A percentile compares a stretch with the other conserved stretches of the same genome.
These are phyloP conservation scores for Arthrobotrys entomopaga DNA, from an alignment of 2,329 filamentous ascomycete genomes.

Conservation along the genomic window DNA sequence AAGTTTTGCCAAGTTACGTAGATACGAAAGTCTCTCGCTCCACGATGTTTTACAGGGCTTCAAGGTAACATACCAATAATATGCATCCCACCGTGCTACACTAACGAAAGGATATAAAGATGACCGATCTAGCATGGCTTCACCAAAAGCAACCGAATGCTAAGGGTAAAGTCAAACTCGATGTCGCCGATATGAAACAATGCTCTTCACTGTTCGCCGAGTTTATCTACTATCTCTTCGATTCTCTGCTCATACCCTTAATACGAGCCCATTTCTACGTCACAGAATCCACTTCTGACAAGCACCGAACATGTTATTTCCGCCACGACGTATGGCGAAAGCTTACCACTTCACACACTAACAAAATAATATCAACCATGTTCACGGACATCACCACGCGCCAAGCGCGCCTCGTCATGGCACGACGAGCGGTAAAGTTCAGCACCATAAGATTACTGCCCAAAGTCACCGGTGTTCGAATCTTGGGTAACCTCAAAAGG, in stretches of 20 bases:
- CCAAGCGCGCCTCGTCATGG: constrained; percentile 69
- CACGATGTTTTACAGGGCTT: constrained; percentile 80
- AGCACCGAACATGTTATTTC: constrained; percentile 88
- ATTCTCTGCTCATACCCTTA: constrained; percentile 88
- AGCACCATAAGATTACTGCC: constrained; percentile 84
- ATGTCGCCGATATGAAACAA: constrained; percentile 77
- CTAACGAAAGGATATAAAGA: constrained; percentile 63
- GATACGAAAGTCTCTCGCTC: constrained; percentile 82
- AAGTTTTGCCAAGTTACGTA: constrained; percentile 77
- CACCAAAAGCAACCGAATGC: constrained; percentile 62
- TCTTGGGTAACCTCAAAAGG: constrained; percentile 86
- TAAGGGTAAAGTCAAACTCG: constrained; percentile 67
- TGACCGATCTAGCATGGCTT: constrained; percentile 78
- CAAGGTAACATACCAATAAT: constrained; percentile 68
- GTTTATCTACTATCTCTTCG: constrained; percentile 90
- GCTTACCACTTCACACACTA: constrained; percentile 77
- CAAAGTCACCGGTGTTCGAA: constrained; percentile 78
- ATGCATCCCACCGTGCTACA: constrained; percentile 26
- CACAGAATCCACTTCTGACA: constrained; percentile 84
- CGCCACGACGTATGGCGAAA: constrained; percentile 90
- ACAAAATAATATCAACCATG: constrained; percentile 74
- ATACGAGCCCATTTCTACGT: constrained; percentile 91
- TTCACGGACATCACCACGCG: constrained; percentile 78
- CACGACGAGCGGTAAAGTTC: constrained; percentile 75
- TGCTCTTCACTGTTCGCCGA: constrained; percentile 82